A percentile compares a stretch with the other conserved stretches of the same genome.
Conservation (phyloP, 768 basidiomycete species). For the Hypholoma fasciculare region DNA sequence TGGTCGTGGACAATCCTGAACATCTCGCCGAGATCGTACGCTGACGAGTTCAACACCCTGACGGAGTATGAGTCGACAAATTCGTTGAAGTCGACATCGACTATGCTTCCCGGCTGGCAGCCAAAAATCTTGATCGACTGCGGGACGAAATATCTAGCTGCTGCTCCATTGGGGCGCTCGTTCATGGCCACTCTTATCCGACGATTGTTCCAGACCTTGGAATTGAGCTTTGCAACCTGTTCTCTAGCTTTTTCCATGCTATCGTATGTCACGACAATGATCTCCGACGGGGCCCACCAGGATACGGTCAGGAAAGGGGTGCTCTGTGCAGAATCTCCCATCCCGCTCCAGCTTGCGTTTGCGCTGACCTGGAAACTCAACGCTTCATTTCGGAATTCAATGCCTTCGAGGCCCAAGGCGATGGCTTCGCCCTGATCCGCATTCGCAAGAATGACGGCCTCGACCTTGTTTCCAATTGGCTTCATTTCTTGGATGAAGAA, state of each 20-base stretch:
- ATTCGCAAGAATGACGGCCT: constrained; percentile 45
- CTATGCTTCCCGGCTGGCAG: constrained; percentile 29
- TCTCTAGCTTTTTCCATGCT: constrained; percentile 28
- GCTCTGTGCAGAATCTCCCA: constrained; percentile 36
- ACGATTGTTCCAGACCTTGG: constrained; percentile 35
- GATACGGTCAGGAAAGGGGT: constrained; percentile 45
- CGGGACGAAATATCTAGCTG: constrained; percentile 9
- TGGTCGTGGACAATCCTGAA: constrained; percentile 1
- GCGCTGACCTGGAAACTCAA: constrained; percentile 44
- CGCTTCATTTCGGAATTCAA: constrained; percentile 43
- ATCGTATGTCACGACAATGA: constrained; percentile 45
- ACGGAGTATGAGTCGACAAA: constrained; percentile 28
- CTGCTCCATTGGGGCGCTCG: constrained; percentile 26
- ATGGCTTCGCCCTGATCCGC: constrained; percentile 40
- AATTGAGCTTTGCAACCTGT: constrained; percentile 38
- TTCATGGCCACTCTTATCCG: constrained; percentile 50
- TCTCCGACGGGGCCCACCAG: constrained; percentile 50
- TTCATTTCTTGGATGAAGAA: constrained; percentile 22
- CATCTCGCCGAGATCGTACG: constrained; percentile 7
- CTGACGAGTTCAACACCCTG: constrained; percentile 7
- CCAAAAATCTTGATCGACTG: constrained; percentile 43
- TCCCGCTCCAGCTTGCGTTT: constrained; percentile 38
- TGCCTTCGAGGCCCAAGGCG: constrained; percentile 44
- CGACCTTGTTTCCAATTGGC: constrained; percentile 24
- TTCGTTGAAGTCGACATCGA: constrained; percentile 21